A percentile compares a stretch with the other conserved stretches of the same genome.
These are phyloP conservation scores for Colletotrichum incanum DNA, from an alignment of 2,329 filamentous ascomycete species.

Conservation along the genomic window DNA sequence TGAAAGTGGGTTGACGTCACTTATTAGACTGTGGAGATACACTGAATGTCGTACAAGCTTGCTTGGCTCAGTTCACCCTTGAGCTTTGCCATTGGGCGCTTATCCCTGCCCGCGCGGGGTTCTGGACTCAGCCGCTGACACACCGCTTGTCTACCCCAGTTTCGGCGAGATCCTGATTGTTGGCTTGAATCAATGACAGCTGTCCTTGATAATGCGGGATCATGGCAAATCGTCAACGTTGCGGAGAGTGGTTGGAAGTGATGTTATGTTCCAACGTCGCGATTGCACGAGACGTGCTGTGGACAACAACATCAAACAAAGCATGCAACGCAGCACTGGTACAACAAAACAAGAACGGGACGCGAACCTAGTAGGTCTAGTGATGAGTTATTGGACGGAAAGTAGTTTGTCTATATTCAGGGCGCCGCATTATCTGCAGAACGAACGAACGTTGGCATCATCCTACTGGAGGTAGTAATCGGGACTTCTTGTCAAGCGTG, in stretches of 20 bases:
- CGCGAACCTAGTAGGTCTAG: background rate
- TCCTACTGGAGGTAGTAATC: background rate
- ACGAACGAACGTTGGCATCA: background rate
- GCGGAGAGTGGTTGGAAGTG: background rate
- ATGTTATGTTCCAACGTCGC: background rate
- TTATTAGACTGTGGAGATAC: conserved; percentile 6
- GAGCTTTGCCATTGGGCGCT: conserved; percentile 7
- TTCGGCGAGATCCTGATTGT: background rate
- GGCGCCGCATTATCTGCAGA: background rate
- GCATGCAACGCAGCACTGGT: background rate
- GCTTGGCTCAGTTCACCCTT: conserved; percentile 6
- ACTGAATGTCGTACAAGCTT: conserved; percentile 9
- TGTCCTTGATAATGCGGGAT: background rate
- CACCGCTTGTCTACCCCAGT: conserved; percentile 22
- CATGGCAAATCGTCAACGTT: background rate
- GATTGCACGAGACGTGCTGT: background rate
- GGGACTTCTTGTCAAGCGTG: background rate
- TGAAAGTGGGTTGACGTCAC: conserved; percentile 27
- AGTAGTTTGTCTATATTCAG: background rate
- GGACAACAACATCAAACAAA: background rate
- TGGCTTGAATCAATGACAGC: conserved; percentile 9
- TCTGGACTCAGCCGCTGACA: conserved; percentile 27
- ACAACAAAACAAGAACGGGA: background rate
- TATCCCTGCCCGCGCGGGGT: conserved; percentile 24
- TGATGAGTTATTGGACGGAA: background rate